Base-by-base conservation (phyloP, 2,329 filamentous ascomycete genomes). In the Coleophoma cylindrospora region DNA sequence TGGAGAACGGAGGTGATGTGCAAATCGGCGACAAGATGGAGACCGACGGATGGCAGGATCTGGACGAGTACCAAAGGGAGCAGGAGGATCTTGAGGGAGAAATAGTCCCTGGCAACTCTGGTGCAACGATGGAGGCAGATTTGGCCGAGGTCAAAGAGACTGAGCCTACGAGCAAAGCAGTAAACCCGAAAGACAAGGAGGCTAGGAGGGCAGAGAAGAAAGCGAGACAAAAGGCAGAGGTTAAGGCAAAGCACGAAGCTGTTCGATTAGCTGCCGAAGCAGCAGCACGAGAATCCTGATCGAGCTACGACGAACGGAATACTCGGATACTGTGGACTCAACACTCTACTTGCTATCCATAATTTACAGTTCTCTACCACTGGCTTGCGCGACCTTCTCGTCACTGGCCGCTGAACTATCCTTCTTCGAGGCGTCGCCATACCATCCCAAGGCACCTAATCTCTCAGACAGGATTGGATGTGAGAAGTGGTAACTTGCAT, bases 401-500 rank as follows among this genome's bases (percentile, higher is more conserved):
- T 81, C 78, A 55, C 82, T 77, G 8, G 46, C 22, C 13, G 22
- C 41, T 45, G 40, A 49, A 46, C 50, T 51, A 36, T 60, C 75
- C 70, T 32, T 65, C 63, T 70, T 81, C 77, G 52, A 64, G 63
- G 49, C 55, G 49, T 78, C 75, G 54, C 89, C 83, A 64, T 85
- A 84, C 91, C 92, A 99, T 57, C 89, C 86, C 53, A 99, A 79
- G 1, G 92, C 94, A 69, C 88, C 89, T 62, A 99, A 77, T 63
- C 94, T 84, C 79, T 99, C 95, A 1, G 91, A 88, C 58, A 99
- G 76, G 59, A 97, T 96, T 1, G 94, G 94, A 72, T 99, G 94
- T 21, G 92, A 96, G 78, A 95, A 96, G 74, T 99, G 91, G 77
- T 97, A 99, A 72, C 87, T 95, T 48, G 94, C 94, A 70, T 95